A percentile compares a stretch with the other conserved stretches of the same genome.
Conservation (phyloP, 306 rosid species). For the Adenanthera pavonina region DNA sequence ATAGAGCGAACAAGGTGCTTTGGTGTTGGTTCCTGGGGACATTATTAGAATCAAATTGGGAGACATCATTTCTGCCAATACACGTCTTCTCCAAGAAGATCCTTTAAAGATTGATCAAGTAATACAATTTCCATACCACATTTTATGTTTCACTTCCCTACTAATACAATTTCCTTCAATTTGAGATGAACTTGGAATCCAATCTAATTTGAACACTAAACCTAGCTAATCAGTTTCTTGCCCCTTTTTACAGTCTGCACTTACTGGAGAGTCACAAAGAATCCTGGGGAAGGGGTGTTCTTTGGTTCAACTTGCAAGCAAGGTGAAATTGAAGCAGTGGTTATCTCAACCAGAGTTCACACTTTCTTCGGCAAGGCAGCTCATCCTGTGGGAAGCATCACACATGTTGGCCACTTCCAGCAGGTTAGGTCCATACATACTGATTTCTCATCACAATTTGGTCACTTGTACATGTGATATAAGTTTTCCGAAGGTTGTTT, state of each 20-base stretch:
- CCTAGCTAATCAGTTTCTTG: no score
- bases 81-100: conserved; percentile 54
- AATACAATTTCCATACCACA: not conserved
- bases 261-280: conserved; percentile 51
- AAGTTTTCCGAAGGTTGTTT: not conserved
- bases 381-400: conserved; percentile 56
- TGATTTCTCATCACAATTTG: no score
- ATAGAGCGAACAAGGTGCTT: conserved; percentile 54
- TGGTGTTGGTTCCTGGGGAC: conserved; percentile 35
- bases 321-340: conserved; percentile 53
- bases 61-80: conserved; percentile 51
- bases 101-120: conserved; percentile 56
- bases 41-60: conserved; percentile 53
- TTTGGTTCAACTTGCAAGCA: conserved; percentile 56
- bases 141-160: not conserved
- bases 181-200: no score
- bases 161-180: not conserved
- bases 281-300: conserved; percentile 53
- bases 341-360: conserved; percentile 57
- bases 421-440: conserved; percentile 31
- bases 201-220: no score
- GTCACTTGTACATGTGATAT: no score
- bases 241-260: conserved; percentile 42
- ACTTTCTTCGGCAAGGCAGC: conserved; percentile 57
- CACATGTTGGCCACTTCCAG: conserved; percentile 54